phyloP scores from a whole-genome alignment of 805 yeast genomes.

The Kuraishia floccosa region DNA sequence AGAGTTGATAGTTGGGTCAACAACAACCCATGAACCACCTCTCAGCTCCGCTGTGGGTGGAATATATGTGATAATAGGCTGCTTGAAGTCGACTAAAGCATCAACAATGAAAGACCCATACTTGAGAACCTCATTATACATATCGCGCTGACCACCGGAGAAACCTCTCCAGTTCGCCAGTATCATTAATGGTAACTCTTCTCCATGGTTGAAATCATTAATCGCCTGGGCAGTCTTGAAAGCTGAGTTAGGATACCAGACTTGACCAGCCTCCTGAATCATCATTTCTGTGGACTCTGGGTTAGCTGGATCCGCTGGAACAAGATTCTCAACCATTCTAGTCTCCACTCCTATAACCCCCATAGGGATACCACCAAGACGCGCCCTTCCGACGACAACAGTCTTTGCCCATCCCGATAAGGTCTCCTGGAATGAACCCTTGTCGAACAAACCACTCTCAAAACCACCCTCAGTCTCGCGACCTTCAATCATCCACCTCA shows the following conservation, averaged over 20 bases:
- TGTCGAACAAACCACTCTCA: constrained; percentile 86
- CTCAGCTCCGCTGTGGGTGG: constrained; percentile 98
- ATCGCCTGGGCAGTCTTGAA: constrained; percentile 99
- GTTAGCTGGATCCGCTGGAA: constrained; percentile 98
- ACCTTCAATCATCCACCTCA: constrained; percentile 92
- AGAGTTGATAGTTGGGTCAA: constrained; percentile 93
- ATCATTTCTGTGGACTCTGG: constrained; percentile 84
- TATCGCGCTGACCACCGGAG: constrained; percentile 99
- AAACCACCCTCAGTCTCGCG: constrained; percentile 59
- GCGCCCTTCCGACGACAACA: constrained; percentile 97
- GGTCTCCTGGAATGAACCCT: constrained; percentile 89
- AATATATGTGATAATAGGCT: constrained; percentile 92
- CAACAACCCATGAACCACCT: constrained; percentile 99
- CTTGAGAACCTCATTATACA: constrained; percentile 96
- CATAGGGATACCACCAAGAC: constrained; percentile 97
- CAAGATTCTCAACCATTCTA: constrained; percentile 74
- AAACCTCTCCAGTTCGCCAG: constrained; percentile 99
- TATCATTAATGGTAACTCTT: constrained; percentile 93
- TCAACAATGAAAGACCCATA: constrained; percentile 97
- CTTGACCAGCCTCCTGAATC: constrained; percentile 97
- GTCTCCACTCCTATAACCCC: constrained; percentile 98
- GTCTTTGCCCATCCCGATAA: constrained; percentile 98
- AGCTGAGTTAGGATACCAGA: constrained; percentile 99
- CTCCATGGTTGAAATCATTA: constrained; percentile 95
- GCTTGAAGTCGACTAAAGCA: constrained; percentile 90